These are phyloP conservation scores for Candida nanaspora DNA, from an alignment of 805 yeast species.

Conservation along the genomic window DNA sequence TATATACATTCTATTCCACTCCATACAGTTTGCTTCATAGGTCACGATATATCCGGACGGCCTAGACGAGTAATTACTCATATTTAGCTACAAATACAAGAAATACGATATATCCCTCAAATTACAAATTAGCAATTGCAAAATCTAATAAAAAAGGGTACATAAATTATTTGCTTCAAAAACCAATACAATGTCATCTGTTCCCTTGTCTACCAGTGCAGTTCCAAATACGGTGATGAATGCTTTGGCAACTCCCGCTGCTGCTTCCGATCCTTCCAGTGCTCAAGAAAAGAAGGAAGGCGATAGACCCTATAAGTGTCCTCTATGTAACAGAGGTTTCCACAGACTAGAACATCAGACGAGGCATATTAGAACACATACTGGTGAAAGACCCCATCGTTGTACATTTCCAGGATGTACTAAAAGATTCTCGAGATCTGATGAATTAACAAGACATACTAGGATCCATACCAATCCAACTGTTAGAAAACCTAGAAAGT, in stretches of 20 bases:
- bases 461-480: conserved; percentile 66
- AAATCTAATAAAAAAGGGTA: no score
- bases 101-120: no score
- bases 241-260: conserved; percentile 14
- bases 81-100: no score
- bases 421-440: conserved; percentile 72
- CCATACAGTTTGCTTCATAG: no score
- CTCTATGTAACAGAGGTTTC: conserved; percentile 78
- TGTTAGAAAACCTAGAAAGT: conserved; percentile 4
- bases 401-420: conserved; percentile 81
- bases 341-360: conserved; percentile 88
- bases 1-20: no score
- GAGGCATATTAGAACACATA: conserved; percentile 85
- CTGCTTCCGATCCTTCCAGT: not conserved
- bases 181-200: not conserved
- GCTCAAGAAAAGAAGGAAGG: conserved; percentile 20
- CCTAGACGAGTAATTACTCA: no score
- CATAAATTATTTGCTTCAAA: no score
- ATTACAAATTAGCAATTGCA: no score
- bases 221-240: no score
- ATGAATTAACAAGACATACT: conserved; percentile 81
- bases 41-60: no score
- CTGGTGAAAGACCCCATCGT: conserved; percentile 88
- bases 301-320: conserved; percentile 75
- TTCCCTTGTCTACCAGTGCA: no score